Conservation (phyloP, 2,329 filamentous ascomycete species). For the Pseudonectria buxi region DNA sequence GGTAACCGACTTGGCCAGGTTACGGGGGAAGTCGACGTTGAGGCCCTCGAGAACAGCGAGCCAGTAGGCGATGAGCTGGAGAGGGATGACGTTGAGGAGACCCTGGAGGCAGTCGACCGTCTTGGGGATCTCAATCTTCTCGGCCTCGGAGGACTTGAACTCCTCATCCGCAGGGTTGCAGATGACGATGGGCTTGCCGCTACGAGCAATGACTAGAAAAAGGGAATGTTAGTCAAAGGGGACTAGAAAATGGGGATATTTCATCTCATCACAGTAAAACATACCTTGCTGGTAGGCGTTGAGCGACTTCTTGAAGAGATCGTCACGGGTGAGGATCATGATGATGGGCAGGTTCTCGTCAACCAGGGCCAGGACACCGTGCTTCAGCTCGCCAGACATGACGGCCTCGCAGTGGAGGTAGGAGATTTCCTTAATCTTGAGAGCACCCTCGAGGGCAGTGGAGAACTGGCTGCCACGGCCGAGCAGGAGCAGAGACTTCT, state of each 20-base stretch:
- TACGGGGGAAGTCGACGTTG: slow-evolving; percentile 97
- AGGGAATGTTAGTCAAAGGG: slow-evolving; percentile 13
- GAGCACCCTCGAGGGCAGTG: slow-evolving; percentile 90
- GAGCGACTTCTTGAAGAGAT: slow-evolving; percentile 96
- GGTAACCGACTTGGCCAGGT: slow-evolving; percentile 97
- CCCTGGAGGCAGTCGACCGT: slow-evolving; percentile 95
- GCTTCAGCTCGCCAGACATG: slow-evolving; percentile 99
- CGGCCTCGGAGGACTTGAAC: slow-evolving; percentile 80
- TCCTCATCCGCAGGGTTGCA: slow-evolving; percentile 88
- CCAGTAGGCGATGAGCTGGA: slow-evolving; percentile 99
- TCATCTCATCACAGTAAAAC: slow-evolving; percentile 17
- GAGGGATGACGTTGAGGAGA: slow-evolving; percentile 92
- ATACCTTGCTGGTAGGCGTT: slow-evolving; percentile 97
- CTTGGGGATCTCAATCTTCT: slow-evolving; percentile 96
- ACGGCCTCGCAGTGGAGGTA: slow-evolving; percentile 99
- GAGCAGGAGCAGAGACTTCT: slow-evolving; percentile 90
- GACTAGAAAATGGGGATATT: background rate
- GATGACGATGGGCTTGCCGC: slow-evolving; percentile 95
- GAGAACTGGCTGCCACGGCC: slow-evolving; percentile 95
- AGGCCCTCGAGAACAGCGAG: slow-evolving; percentile 91
- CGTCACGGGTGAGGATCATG: slow-evolving; percentile 96
- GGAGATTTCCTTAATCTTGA: slow-evolving; percentile 99
- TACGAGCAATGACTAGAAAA: slow-evolving; percentile 76
- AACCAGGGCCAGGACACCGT: slow-evolving; percentile 93
- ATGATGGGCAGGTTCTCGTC: slow-evolving; percentile 99